These are phyloP conservation scores for Colletotrichum sp. DNA, from an alignment of 2,329 filamentous ascomycete genomes.

Conservation along the genomic window DNA sequence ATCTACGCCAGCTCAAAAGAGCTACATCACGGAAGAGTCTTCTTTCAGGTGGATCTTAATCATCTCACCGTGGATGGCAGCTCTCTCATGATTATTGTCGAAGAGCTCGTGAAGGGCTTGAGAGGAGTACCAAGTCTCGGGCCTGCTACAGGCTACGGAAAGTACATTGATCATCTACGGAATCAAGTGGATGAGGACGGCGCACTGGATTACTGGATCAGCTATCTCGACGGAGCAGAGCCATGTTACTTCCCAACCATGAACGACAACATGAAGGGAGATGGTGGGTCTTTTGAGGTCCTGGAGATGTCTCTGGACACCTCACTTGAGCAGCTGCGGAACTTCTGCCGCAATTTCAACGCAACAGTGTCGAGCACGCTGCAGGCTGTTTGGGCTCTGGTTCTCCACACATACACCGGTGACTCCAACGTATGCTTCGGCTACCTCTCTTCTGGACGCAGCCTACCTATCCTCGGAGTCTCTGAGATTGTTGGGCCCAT, in stretches of 20 bases:
- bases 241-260: constrained; percentile 24
- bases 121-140: not conserved
- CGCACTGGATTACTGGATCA: constrained; percentile 25
- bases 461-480: not conserved
- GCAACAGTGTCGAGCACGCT: not conserved
- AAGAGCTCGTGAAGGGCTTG: not conserved
- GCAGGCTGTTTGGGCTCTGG: constrained; percentile 7
- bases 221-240: constrained; percentile 20
- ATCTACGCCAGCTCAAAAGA: not conserved
- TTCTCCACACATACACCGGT: not conserved
- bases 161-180: constrained; percentile 24
- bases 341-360: not conserved
- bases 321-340: not conserved
- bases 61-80: constrained; percentile 11
- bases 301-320: not conserved
- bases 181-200: constrained; percentile 6
- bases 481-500: constrained; percentile 13
- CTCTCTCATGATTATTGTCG: constrained; percentile 3
- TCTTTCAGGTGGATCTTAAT: constrained; percentile 5
- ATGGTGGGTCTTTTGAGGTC: not conserved
- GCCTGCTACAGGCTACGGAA: constrained; percentile 12
- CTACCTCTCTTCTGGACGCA: constrained; percentile 8
- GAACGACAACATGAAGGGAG: not conserved
- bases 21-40: too few species aligned
- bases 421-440: constrained; percentile 6